phyloP scores from a whole-genome alignment of 2,329 filamentous ascomycete genomes.

The Didymella sp. region DNA sequence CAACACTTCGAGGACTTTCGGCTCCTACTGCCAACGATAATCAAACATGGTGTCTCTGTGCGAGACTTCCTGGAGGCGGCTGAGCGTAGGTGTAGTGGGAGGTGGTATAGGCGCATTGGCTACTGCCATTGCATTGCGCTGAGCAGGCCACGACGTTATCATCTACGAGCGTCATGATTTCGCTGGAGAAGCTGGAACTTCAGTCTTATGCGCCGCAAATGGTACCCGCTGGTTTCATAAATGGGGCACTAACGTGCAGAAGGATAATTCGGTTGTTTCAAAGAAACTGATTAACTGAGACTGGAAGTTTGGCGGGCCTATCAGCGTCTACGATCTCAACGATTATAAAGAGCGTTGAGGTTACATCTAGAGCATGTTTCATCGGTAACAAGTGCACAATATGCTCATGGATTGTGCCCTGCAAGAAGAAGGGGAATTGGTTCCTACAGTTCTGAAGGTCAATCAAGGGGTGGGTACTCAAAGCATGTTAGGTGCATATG shows the following conservation, averaged over 20 bases:
- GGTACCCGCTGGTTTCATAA: conserved; percentile 73
- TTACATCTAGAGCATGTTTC: conserved; percentile 70
- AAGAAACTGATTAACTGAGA: conserved; percentile 72
- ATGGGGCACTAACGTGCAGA: conserved; percentile 69
- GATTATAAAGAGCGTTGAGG: conserved; percentile 72
- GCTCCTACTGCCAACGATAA: neutral
- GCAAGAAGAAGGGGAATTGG: conserved; percentile 59
- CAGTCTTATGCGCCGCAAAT: conserved; percentile 66
- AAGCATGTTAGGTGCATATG: neutral
- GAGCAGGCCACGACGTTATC: conserved; percentile 62
- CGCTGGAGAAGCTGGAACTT: conserved; percentile 67
- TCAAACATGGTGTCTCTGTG: conserved; percentile 14
- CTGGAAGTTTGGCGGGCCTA: conserved; percentile 71
- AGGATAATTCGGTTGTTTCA: conserved; percentile 70
- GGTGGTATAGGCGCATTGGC: conserved; percentile 63
- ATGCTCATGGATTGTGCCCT: conserved; percentile 69
- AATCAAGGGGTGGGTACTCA: conserved; percentile 60
- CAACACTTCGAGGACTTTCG: neutral
- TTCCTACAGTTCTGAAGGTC: conserved; percentile 60
- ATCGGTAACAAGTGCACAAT: conserved; percentile 70
- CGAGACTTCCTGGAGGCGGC: conserved; percentile 27
- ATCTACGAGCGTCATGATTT: conserved; percentile 72
- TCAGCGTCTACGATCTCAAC: conserved; percentile 67
- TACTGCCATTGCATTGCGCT: conserved; percentile 59
- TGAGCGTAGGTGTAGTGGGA: conserved; percentile 54